These are phyloP conservation scores for Firmiana major DNA, from an alignment of 345 rosid species.

Conservation along the genomic window DNA sequence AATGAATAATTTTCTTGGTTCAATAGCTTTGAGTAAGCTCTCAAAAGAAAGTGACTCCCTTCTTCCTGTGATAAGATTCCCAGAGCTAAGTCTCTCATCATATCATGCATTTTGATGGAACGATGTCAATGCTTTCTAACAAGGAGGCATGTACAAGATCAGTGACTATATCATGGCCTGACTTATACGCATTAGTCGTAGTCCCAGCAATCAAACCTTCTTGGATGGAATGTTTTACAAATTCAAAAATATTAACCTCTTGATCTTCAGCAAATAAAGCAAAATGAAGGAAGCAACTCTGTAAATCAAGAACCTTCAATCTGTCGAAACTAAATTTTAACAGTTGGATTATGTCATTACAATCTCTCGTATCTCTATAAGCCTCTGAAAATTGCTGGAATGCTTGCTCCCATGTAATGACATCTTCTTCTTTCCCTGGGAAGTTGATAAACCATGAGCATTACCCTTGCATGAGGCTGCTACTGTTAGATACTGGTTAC, in stretches of 20 bases:
- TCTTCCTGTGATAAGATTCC: slow-evolving; percentile 2
- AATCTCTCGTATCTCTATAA: neutral
- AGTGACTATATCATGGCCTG: slow-evolving; percentile 18
- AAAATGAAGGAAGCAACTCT: slow-evolving; percentile 24
- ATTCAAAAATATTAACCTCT: neutral
- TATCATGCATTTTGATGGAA: slow-evolving; percentile 23
- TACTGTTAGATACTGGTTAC: too few species aligned
- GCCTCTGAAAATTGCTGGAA: slow-evolving; percentile 11
- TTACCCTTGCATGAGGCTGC: too few species aligned
- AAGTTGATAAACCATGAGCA: too few species aligned
- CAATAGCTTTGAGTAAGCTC: slow-evolving; percentile 1
- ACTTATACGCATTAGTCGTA: slow-evolving; percentile 1
- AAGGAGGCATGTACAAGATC: slow-evolving; percentile 14
- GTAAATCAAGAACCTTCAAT: slow-evolving; percentile 9
- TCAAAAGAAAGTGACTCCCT: slow-evolving; percentile 6
- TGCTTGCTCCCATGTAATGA: slow-evolving; percentile 21
- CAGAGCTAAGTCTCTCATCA: slow-evolving; percentile 31
- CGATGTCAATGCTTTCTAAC: neutral
- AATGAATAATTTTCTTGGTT: neutral
- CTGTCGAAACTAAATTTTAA: slow-evolving; percentile 17
- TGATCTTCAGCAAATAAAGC: slow-evolving; percentile 23
- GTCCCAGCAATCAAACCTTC: slow-evolving; percentile 24
- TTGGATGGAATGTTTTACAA: slow-evolving; percentile 16
- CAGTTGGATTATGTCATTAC: neutral
- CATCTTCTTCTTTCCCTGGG: neutral